These are phyloP conservation scores for Xerocomus brunneocitrinus DNA, from an alignment of 768 basidiomycete genomes.

Conservation along the genomic window DNA sequence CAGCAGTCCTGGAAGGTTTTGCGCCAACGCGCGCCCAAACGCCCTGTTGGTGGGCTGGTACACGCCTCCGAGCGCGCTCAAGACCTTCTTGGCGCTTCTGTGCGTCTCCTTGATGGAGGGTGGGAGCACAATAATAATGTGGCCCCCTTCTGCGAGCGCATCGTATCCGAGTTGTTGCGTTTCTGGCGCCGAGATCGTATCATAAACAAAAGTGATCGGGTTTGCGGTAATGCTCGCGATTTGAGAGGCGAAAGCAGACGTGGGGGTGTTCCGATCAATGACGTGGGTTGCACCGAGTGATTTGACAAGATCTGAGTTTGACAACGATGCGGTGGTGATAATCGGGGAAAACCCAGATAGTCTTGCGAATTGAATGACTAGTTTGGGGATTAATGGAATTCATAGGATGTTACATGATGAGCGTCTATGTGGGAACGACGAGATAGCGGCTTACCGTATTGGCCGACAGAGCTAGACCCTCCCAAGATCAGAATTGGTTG, in stretches of 20 bases:
- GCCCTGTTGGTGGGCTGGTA: conserved; percentile 7
- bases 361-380: conserved; percentile 33
- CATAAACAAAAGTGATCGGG: conserved; percentile 17
- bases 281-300: conserved; percentile 37
- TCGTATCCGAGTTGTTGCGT: conserved; percentile 35
- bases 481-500: conserved; percentile 36
- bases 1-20: conserved; percentile 6
- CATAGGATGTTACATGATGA: not conserved
- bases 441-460: conserved; percentile 27
- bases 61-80: conserved; percentile 11
- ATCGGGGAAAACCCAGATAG: conserved; percentile 36
- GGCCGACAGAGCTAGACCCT: conserved; percentile 36
- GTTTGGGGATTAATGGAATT: not conserved
- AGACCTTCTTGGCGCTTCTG: conserved; percentile 15
- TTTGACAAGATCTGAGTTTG: conserved; percentile 30
- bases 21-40: conserved; percentile 12
- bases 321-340: conserved; percentile 37
- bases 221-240: conserved; percentile 10
- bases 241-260: conserved; percentile 11
- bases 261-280: conserved; percentile 28
- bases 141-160: conserved; percentile 29
- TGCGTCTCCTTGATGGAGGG: conserved; percentile 9
- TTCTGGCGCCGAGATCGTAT: conserved; percentile 26
- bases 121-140: conserved; percentile 13
- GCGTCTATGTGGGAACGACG: conserved; percentile 8